A percentile compares a stretch with the other conserved stretches of the same genome.
Conservation (phyloP, 108 stramenopile species). For the Cylindrotheca fusiformis region DNA sequence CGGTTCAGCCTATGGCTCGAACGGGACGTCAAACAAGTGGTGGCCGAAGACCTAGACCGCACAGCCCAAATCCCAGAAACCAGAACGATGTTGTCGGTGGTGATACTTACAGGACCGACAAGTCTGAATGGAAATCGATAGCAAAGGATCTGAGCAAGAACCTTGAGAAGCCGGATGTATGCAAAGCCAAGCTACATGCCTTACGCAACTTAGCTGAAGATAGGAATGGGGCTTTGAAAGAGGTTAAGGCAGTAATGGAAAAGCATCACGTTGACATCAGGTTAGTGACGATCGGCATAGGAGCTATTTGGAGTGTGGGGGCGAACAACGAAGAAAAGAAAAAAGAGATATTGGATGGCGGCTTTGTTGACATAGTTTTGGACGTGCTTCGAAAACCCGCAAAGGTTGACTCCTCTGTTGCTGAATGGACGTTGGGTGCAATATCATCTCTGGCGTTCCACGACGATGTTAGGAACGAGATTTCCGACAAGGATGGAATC, state of each 20-base stretch:
- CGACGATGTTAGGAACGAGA: slow-evolving; percentile 8
- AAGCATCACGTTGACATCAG: slow-evolving; percentile 15
- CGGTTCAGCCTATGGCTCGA: neutral
- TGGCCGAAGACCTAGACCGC: neutral
- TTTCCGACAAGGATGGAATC: slow-evolving; percentile 23
- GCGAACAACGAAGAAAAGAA: slow-evolving; percentile 9
- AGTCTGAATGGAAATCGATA: neutral
- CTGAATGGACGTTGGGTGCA: slow-evolving; percentile 33
- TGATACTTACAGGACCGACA: slow-evolving; percentile 12
- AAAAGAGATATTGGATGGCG: slow-evolving; percentile 11
- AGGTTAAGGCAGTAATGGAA: slow-evolving; percentile 31
- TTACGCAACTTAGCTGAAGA: slow-evolving; percentile 30
- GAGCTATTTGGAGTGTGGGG: slow-evolving; percentile 29
- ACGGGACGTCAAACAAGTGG: neutral
- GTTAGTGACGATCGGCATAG: slow-evolving; percentile 10
- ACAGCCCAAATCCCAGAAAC: neutral
- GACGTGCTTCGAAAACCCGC: slow-evolving; percentile 11
- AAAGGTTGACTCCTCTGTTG: slow-evolving; percentile 21
- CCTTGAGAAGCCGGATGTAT: slow-evolving; percentile 2
- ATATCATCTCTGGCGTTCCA: slow-evolving; percentile 18
- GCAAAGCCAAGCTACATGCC: slow-evolving; percentile 21
- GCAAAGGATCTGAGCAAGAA: slow-evolving; percentile 13
- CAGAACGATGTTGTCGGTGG: neutral
- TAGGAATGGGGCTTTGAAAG: slow-evolving; percentile 12
- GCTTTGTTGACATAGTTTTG: slow-evolving; percentile 19